Percentiles rank a stretch among this genome's conserved stretches.
These are phyloP conservation scores for Sarcodon aspratus DNA, from an alignment of 768 basidiomycete genomes.

Conservation along the genomic window DNA sequence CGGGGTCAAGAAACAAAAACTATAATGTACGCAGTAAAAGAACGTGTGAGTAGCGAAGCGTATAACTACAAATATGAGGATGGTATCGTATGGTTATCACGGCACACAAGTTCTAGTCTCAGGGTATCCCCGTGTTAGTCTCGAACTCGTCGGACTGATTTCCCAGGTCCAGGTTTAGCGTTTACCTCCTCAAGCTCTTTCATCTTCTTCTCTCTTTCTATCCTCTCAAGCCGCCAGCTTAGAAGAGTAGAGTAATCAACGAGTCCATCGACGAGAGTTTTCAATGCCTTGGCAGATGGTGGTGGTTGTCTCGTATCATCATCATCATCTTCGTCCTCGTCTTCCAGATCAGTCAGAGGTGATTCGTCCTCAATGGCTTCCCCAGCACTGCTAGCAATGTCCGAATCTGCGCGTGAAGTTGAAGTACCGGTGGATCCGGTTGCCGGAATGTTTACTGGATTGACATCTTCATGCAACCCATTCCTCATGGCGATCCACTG, in stretches of 20 bases:
- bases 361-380: not conserved
- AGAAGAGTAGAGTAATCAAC: slow-evolving; percentile 50
- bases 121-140: not conserved
- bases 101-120: not conserved
- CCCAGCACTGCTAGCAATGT: not conserved
- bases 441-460: not conserved
- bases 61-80: too few species aligned
- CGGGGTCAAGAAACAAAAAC: too few species aligned
- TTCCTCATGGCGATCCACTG: slow-evolving; percentile 51
- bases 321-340: slow-evolving; percentile 10
- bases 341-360: slow-evolving; percentile 5
- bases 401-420: not conserved
- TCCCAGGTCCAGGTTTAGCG: not conserved
- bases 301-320: slow-evolving; percentile 5
- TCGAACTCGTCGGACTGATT: not conserved
- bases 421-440: slow-evolving; percentile 2
- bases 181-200: slow-evolving; percentile 4
- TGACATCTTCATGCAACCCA: slow-evolving; percentile 22
- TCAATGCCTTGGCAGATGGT: slow-evolving; percentile 23
- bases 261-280: slow-evolving; percentile 38
- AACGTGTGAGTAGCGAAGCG: too few species aligned
- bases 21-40: too few species aligned
- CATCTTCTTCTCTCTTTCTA: slow-evolving; percentile 15
- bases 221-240: slow-evolving; percentile 38
- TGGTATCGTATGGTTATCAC: too few species aligned